Percentiles rank a stretch among this genome's conserved stretches.
phyloP scores from a whole-genome alignment of 208 protist genomes.

The Trypanosoma scelopori region DNA sequence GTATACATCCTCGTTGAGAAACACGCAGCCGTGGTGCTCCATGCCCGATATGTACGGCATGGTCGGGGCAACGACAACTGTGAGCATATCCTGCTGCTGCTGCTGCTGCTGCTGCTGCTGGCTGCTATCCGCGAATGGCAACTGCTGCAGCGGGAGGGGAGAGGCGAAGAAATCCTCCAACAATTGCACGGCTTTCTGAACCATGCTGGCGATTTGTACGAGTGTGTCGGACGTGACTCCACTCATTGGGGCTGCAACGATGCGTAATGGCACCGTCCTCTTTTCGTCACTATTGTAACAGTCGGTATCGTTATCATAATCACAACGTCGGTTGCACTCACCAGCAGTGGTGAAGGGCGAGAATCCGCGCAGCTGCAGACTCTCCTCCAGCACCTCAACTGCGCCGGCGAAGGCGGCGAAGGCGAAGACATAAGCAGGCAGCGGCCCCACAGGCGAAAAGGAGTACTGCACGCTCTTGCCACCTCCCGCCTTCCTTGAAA shows the following conservation, averaged over 20 bases:
- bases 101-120: background rate
- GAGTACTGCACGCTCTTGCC: conserved; percentile 34
- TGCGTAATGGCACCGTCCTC: conserved; percentile 23
- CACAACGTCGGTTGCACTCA: background rate
- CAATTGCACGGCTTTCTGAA: conserved; percentile 33
- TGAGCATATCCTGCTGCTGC: conserved; percentile 24
- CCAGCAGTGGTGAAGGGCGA: background rate
- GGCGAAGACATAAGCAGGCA: conserved; percentile 73
- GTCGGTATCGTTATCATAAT: background rate
- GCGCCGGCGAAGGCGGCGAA: conserved; percentile 42
- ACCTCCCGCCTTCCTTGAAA: conserved; percentile 25
- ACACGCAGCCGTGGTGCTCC: conserved; percentile 86
- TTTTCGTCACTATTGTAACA: background rate
- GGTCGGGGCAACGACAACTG: conserved; percentile 62
- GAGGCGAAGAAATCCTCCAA: conserved; percentile 69
- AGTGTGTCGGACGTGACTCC: conserved; percentile 36
- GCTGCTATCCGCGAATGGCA: conserved; percentile 2
- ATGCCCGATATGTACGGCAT: conserved; percentile 86
- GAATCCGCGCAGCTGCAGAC: conserved; percentile 1
- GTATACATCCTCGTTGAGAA: conserved; percentile 77
- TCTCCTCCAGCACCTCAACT: conserved; percentile 13
- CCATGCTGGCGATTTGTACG: conserved; percentile 26
- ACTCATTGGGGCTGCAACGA: conserved; percentile 14
- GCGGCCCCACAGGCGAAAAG: conserved; percentile 47
- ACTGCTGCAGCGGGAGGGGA: conserved; percentile 56